phyloP scores from a whole-genome alignment of 2,329 filamentous ascomycete genomes.

The Colletotrichum cuscutae region DNA sequence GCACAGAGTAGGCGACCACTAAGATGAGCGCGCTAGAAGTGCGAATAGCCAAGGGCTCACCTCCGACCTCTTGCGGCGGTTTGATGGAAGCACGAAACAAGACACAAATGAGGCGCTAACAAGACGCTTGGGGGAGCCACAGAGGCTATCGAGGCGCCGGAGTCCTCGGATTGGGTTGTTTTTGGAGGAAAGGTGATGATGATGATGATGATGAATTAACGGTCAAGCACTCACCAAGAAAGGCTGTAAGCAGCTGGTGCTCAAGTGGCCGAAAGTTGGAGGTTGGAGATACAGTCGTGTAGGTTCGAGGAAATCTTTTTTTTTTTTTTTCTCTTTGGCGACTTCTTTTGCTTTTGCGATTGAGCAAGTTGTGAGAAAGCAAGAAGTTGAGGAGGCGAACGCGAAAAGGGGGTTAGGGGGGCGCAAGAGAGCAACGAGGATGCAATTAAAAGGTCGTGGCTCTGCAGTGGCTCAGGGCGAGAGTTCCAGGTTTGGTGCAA shows the following conservation, averaged over 20 bases:
- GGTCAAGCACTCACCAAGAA: constrained; percentile 25
- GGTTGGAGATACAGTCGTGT: background rate
- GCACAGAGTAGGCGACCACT: constrained; percentile 23
- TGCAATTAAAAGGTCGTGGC: background rate
- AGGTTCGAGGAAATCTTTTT: background rate
- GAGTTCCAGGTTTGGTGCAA: background rate
- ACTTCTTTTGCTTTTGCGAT: background rate
- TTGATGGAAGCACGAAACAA: constrained; percentile 24
- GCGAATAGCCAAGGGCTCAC: constrained; percentile 7
- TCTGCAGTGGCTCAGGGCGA: constrained; percentile 6
- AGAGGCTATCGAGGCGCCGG: constrained; percentile 19
- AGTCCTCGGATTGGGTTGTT: constrained; percentile 25
- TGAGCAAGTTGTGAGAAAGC: background rate
- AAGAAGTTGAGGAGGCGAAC: background rate
- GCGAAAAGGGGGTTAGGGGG: background rate
- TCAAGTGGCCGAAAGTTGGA: constrained; percentile 5
- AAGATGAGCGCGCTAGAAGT: constrained; percentile 18
- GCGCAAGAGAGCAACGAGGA: background rate
- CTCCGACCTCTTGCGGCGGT: constrained; percentile 2
- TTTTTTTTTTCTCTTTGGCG: background rate
- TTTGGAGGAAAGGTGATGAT: background rate
- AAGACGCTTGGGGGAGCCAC: constrained; percentile 20
- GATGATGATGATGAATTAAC: constrained; percentile 22
- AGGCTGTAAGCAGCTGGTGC: constrained; percentile 2
- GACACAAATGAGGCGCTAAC: constrained; percentile 22